Evolutionary conservation across 768 basidiomycete species (phyloP).

Genomic region (Lactifluus piperatus): DNA sequence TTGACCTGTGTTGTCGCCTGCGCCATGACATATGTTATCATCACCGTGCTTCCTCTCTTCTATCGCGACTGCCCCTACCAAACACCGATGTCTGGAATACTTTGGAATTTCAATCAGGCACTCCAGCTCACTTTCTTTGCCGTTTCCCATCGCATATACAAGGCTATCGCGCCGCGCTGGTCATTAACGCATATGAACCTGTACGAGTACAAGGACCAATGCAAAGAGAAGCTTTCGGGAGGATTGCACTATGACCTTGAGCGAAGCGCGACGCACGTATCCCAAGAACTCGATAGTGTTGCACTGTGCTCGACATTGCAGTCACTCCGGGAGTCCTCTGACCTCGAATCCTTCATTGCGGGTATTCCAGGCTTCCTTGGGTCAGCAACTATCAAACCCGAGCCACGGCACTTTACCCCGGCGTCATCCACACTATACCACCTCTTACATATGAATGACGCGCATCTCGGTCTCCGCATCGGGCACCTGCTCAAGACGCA

Average conservation of each 20-base stretch:
- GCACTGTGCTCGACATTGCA: slow-evolving; percentile 6
- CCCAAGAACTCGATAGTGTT: background rate
- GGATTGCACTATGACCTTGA: slow-evolving; percentile 1
- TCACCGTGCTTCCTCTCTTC: slow-evolving; percentile 2
- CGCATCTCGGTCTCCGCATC: slow-evolving; percentile 4
- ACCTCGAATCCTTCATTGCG: slow-evolving; percentile 9
- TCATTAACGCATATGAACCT: background rate
- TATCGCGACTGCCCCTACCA: slow-evolving; percentile 7
- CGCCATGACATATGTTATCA: background rate
- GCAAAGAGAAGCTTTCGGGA: background rate
- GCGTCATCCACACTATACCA: background rate
- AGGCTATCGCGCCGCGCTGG: background rate
- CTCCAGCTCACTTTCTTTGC: background rate
- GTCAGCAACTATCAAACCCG: background rate
- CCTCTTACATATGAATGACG: background rate
- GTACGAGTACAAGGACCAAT: background rate
- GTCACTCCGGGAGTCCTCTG: slow-evolving; percentile 7
- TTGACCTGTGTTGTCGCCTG: background rate
- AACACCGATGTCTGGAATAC: slow-evolving; percentile 3
- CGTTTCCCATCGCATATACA: background rate
- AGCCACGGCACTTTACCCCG: background rate
- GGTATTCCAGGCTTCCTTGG: slow-evolving; percentile 6
- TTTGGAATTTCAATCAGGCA: background rate
- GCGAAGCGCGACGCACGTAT: background rate
- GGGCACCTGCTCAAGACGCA: slow-evolving; percentile 6